Conservation (phyloP, 1,284 basidiomycete genomes). For the Austroboletus novae-zelandiae region DNA sequence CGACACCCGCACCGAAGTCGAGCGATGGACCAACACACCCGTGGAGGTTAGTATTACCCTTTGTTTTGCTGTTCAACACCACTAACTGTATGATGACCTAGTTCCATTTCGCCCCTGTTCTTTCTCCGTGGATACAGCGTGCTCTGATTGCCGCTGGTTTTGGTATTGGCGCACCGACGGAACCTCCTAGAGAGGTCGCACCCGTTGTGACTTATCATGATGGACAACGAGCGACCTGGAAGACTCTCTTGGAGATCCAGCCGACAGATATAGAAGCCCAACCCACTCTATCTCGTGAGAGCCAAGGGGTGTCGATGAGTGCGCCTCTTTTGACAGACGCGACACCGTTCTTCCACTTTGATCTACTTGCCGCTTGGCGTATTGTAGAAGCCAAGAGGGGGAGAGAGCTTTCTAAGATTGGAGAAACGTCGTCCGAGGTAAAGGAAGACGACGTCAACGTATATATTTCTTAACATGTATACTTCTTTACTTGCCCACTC, state of each 20-base stretch:
- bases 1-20: conserved; percentile 84
- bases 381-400: conserved; percentile 53
- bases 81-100: conserved; percentile 26
- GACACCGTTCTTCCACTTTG: conserved; percentile 89
- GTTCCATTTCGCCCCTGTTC: conserved; percentile 87
- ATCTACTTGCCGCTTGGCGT: conserved; percentile 69
- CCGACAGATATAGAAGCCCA: conserved; percentile 38
- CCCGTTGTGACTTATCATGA: conserved; percentile 66
- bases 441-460: conserved; percentile 12
- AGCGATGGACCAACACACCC: conserved; percentile 80
- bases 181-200: conserved; percentile 63
- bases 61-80: neutral
- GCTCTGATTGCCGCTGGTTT: conserved; percentile 88
- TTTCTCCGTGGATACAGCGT: conserved; percentile 93
- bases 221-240: conserved; percentile 31
- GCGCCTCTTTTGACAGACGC: conserved; percentile 49
- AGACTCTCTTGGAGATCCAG: conserved; percentile 7
- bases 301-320: conserved; percentile 13
- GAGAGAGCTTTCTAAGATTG: neutral
- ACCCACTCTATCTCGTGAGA: conserved; percentile 9
- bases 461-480: neutral
- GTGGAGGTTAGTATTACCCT: conserved; percentile 59
- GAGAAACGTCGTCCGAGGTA: conserved; percentile 5
- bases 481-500: no score
- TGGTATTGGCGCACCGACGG: conserved; percentile 54